Conservation (phyloP, 441 rosid genomes). For the Populus hybrid region DNA sequence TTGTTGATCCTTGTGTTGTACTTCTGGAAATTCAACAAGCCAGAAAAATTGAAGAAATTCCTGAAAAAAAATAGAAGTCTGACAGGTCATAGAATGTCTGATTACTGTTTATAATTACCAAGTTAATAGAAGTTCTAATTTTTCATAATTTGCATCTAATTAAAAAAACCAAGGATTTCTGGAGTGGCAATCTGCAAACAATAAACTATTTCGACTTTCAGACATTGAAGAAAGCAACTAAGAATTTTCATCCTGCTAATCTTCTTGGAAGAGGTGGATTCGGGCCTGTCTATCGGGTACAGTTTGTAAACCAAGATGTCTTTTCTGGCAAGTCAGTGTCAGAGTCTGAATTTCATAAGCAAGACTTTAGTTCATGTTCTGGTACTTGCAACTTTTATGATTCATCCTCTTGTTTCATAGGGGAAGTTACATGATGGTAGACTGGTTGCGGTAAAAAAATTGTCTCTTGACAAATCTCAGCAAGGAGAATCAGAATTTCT, state of each 20-base stretch:
- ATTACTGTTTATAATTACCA: not conserved
- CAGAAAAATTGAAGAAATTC: conserved; percentile 23
- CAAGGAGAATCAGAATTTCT: conserved; percentile 80
- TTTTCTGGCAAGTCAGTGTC: not conserved
- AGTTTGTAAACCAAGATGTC: not conserved
- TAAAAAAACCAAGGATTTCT: conserved; percentile 36
- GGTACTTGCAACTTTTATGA: not conserved
- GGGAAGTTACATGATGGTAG: conserved; percentile 56
- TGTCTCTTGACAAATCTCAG: conserved; percentile 57
- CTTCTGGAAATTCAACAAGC: conserved; percentile 33
- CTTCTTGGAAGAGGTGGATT: conserved; percentile 35
- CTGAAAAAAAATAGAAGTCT: not conserved
- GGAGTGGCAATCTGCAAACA: conserved; percentile 42
- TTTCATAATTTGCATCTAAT: not conserved
- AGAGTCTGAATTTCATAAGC: not conserved
- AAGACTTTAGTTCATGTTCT: not conserved
- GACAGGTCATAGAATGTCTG: conserved; percentile 21
- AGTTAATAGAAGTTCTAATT: not conserved
- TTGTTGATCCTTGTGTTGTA: conserved; percentile 34
- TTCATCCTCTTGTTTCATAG: conserved; percentile 20
- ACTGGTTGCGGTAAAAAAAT: conserved; percentile 55
- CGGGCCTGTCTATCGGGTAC: conserved; percentile 29
- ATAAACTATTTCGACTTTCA: conserved; percentile 29
- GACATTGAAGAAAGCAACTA: conserved; percentile 28
- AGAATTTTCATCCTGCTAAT: conserved; percentile 25